These are phyloP conservation scores for Yamadazyma pseudoaaseri DNA, from an alignment of 1,139 yeast species.

Conservation along the genomic window DNA sequence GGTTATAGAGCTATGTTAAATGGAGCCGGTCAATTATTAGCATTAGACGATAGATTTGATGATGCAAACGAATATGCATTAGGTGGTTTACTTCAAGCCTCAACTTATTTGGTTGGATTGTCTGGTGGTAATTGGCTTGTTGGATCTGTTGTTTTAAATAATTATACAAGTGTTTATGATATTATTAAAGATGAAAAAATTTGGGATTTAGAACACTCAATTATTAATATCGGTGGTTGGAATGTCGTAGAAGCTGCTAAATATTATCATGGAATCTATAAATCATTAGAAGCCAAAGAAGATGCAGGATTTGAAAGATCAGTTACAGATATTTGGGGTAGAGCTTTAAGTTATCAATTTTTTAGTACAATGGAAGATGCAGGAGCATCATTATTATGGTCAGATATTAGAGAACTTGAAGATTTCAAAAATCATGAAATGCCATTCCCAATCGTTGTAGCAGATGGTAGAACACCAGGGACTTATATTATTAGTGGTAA, in stretches of 20 bases:
- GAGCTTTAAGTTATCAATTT: constrained; percentile 76
- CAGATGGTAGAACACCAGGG: constrained; percentile 78
- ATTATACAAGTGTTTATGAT: constrained; percentile 71
- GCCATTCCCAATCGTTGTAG: constrained; percentile 83
- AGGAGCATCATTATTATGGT: constrained; percentile 67
- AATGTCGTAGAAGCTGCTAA: constrained; percentile 55
- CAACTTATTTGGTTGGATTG: constrained; percentile 75
- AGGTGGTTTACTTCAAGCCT: constrained; percentile 73
- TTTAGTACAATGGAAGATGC: constrained; percentile 55
- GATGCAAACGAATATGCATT: constrained; percentile 48
- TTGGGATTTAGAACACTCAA: constrained; percentile 70
- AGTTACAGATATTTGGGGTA: constrained; percentile 93
- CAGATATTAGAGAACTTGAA: constrained; percentile 53
- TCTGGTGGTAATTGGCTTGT: constrained; percentile 90
- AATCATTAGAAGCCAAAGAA: constrained; percentile 57
- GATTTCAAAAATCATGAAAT: constrained; percentile 58
- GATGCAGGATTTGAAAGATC: constrained; percentile 78
- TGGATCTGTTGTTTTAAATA: constrained; percentile 76
- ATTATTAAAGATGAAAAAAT: constrained; percentile 52
- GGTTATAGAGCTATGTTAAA: constrained; percentile 48
- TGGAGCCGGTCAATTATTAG: constrained; percentile 45
- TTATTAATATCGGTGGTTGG: constrained; percentile 69
- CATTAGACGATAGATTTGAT: constrained; percentile 31
- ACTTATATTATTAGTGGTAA: constrained; percentile 54
- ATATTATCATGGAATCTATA: constrained; percentile 54